These are phyloP conservation scores for Aureococcus anophagefferens DNA, from an alignment of 108 stramenopile species.

Conservation along the genomic window DNA sequence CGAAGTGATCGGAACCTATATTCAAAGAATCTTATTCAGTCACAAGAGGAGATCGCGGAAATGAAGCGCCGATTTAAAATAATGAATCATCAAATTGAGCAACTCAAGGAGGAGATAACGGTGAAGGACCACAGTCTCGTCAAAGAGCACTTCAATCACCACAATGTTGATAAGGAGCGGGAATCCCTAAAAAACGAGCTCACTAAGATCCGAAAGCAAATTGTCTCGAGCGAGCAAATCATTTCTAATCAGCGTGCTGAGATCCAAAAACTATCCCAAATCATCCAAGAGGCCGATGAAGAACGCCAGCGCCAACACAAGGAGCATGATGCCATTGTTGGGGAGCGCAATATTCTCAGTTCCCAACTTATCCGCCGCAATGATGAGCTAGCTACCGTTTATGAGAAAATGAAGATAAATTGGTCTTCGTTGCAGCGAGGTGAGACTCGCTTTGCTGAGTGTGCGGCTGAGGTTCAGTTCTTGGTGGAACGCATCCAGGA, in stretches of 20 bases:
- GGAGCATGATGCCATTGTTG: conserved; percentile 42
- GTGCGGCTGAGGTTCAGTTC: conserved; percentile 3
- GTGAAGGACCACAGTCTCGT: conserved; percentile 48
- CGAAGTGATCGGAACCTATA: conserved; percentile 48
- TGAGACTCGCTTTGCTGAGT: conserved; percentile 31
- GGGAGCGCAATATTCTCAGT: conserved; percentile 45
- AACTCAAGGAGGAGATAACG: conserved; percentile 57
- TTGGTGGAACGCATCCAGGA: background rate
- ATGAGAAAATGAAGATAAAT: conserved; percentile 55
- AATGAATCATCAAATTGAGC: conserved; percentile 56
- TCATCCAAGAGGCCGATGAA: conserved; percentile 47
- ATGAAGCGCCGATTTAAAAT: conserved; percentile 52
- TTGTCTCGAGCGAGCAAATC: conserved; percentile 38
- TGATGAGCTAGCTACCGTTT: conserved; percentile 43
- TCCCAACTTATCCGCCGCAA: conserved; percentile 48
- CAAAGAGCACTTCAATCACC: conserved; percentile 46
- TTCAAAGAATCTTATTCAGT: conserved; percentile 45
- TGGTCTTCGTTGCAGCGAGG: conserved; percentile 39
- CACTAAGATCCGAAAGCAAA: conserved; percentile 51
- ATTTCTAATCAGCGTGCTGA: conserved; percentile 41
- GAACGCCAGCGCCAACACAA: conserved; percentile 49
- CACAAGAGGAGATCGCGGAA: conserved; percentile 48
- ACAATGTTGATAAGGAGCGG: conserved; percentile 44
- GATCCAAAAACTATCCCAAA: conserved; percentile 42
- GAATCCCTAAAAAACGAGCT: conserved; percentile 46